A percentile compares a stretch with the other conserved stretches of the same genome.
These are phyloP conservation scores for Nitzschia inconspicua DNA, from an alignment of 108 stramenopile genomes.

Conservation along the genomic window DNA sequence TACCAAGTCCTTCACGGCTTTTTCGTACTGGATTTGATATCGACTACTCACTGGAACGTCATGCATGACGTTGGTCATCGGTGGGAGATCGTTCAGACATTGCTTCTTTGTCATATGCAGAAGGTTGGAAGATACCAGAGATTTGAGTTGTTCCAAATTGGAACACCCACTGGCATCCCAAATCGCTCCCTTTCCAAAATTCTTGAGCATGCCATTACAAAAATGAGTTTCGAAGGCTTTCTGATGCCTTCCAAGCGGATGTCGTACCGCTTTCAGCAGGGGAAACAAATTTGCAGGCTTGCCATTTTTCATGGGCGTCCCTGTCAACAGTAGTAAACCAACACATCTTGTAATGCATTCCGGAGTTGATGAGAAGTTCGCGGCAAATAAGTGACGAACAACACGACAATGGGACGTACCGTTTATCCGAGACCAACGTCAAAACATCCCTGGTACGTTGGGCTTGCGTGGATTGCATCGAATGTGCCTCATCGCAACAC, in stretches of 20 bases:
- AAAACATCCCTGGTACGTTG: constrained; percentile 61
- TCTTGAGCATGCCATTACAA: constrained; percentile 59
- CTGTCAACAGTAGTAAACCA: constrained; percentile 73
- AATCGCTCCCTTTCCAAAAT: constrained; percentile 30
- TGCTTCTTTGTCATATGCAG: constrained; percentile 85
- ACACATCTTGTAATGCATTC: constrained; percentile 29
- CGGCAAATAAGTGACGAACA: not conserved
- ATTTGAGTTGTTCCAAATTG: constrained; percentile 46
- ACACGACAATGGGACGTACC: constrained; percentile 6
- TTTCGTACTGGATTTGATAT: constrained; percentile 45
- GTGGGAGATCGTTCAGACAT: constrained; percentile 65
- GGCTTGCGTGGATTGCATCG: constrained; percentile 68
- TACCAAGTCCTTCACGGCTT: constrained; percentile 60
- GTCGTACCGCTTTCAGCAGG: constrained; percentile 65
- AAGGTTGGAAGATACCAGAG: constrained; percentile 52
- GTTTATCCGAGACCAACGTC: constrained; percentile 35
- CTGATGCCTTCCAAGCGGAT: constrained; percentile 79
- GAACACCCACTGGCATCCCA: constrained; percentile 62
- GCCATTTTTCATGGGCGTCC: constrained; percentile 93
- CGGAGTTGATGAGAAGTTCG: not conserved
- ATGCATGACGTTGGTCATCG: constrained; percentile 53
- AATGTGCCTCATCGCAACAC: constrained; percentile 78
- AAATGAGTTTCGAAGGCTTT: constrained; percentile 67
- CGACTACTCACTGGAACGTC: constrained; percentile 57
- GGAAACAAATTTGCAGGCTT: constrained; percentile 80